Percentiles rank a stretch among this genome's conserved stretches.
phyloP scores from a whole-genome alignment of 2,329 filamentous ascomycete species.

The Epichloe bromicola region DNA sequence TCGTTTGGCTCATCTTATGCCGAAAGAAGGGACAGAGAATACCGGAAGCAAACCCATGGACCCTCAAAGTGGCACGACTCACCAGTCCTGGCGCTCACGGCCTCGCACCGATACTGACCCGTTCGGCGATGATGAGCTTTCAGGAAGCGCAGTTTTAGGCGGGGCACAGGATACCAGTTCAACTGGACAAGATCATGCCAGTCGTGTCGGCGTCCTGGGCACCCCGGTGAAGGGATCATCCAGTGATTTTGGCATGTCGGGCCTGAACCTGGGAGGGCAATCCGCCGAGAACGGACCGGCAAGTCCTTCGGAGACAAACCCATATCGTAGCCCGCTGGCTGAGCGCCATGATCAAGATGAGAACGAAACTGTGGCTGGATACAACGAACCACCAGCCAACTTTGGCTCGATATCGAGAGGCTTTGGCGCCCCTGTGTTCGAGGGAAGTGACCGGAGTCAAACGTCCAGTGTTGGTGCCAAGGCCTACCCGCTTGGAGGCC shows the following conservation, averaged over 20 bases:
- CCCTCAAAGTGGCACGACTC: constrained; percentile 26
- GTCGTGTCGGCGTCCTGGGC: constrained; percentile 31
- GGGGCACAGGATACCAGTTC: constrained; percentile 58
- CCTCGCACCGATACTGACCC: constrained; percentile 63
- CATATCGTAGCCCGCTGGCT: constrained; percentile 80
- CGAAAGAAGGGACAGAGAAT: constrained; percentile 62
- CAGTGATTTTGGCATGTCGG: constrained; percentile 50
- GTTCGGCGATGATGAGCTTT: constrained; percentile 53
- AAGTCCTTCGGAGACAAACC: constrained; percentile 92
- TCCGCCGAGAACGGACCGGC: constrained; percentile 54
- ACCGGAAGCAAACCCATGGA: constrained; percentile 38
- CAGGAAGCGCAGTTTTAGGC: constrained; percentile 60
- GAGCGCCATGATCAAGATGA: constrained; percentile 57
- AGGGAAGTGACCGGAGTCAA: constrained; percentile 80
- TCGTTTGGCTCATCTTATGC: constrained; percentile 73
- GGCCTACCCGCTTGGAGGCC: constrained; percentile 51
- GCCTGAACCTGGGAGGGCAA: constrained; percentile 43
- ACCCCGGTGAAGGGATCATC: constrained; percentile 42
- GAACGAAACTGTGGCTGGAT: constrained; percentile 35
- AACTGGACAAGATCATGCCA: constrained; percentile 15
- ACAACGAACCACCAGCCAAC: constrained; percentile 26
- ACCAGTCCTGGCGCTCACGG: constrained; percentile 43
- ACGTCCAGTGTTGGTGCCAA: constrained; percentile 79
- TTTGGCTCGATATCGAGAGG: constrained; percentile 44
- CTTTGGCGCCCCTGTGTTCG: constrained; percentile 38